Evolutionary conservation across 441 rosid species (phyloP).

Genomic region (Macaranga tanarius): DNA sequence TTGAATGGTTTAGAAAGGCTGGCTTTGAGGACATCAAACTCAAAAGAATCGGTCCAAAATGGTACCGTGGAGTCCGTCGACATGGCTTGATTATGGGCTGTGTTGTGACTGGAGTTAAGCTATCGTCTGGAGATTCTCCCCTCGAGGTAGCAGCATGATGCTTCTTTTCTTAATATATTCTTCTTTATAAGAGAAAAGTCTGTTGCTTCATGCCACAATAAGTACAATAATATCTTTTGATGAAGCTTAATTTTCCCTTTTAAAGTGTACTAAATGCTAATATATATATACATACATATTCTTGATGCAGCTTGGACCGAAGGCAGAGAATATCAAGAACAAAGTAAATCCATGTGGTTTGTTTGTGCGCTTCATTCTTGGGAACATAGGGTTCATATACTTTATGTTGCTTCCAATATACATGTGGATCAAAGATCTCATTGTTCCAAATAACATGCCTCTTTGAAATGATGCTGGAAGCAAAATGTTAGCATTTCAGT

Average conservation of each 20-base stretch:
- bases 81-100: constrained; percentile 99
- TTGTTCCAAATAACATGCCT: constrained; percentile 52
- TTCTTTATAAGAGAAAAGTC: not conserved
- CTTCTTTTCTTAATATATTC: not conserved
- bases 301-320: constrained; percentile 54
- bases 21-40: constrained; percentile 81
- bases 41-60: constrained; percentile 92
- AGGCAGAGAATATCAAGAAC: constrained; percentile 49
- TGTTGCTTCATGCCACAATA: not conserved
- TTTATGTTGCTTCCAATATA: constrained; percentile 57
- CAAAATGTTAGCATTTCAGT: no score
- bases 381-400: constrained; percentile 48
- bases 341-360: constrained; percentile 51
- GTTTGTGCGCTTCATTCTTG: constrained; percentile 42
- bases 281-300: not conserved
- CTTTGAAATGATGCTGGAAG: constrained; percentile 23
- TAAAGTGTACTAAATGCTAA: not conserved
- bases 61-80: constrained; percentile 97
- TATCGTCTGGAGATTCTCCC: constrained; percentile 89
- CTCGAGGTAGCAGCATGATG: constrained; percentile 53
- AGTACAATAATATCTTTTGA: not conserved
- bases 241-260: not conserved
- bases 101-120: constrained; percentile 87
- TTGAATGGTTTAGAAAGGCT: constrained; percentile 86
- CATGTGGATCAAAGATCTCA: constrained; percentile 64